Evolutionary conservation across 306 rosid genomes (phyloP).

Genomic region (barrel medic (Medicago truncatula)): MtrunA17r5.0-ANR NC_053047.1:1504501-1505000

Average conservation of each 20-base stretch:
- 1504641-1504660: conserved; percentile 83
- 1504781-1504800: too few species aligned
- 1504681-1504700: conserved; percentile 7
- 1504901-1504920: too few species aligned
- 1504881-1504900: too few species aligned
- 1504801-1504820: too few species aligned
- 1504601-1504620: conserved; percentile 77
- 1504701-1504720: conserved; percentile 5
- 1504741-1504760: conserved; percentile 27
- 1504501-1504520: background rate
- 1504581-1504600: conserved; percentile 80
- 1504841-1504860: too few species aligned
- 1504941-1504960: too few species aligned
- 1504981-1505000: too few species aligned
- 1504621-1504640: conserved; percentile 85
- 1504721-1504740: conserved; percentile 16
- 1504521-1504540: conserved; percentile 17
- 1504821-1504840: too few species aligned
- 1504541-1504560: conserved; percentile 32
- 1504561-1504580: conserved; percentile 29
- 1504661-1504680: conserved; percentile 39
- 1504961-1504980: too few species aligned
- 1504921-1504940: too few species aligned
- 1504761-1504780: background rate
- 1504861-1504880: too few species aligned